Evolutionary conservation across 2,329 filamentous ascomycete species (phyloP), one percentile per base, ranked within the genome.

Genomic region (Arthrinium phaeospermum): DNA sequence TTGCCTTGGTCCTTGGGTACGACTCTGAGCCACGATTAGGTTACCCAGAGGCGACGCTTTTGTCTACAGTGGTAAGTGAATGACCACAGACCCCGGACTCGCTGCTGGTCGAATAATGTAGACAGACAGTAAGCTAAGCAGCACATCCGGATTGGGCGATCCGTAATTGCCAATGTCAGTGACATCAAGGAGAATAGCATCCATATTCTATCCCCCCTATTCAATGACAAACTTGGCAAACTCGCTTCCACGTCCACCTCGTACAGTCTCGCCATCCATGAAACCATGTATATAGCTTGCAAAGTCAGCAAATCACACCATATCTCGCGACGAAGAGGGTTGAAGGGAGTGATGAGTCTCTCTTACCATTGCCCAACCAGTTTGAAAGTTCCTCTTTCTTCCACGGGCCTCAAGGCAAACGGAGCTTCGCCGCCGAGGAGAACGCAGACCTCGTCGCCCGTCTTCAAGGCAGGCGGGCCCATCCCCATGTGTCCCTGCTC

Each of bases 341-440:
- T 24, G 22, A 51, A 7, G 22, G 47, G 47, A 37, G 6, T 5
- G 44, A 51, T 51, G n/a, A n/a, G n/a, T n/a, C n/a, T n/a, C 47
- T 51, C 47, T 51, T 51, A 51, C 47, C 47, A 51, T 24, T 51
- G 47, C n/a, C 47, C 47, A 51, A 51, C 47, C n/a, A 51, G n/a
- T 24, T 13, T 51, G 47, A 51, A 51, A 51, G 47, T 27, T 8
- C n/a, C n/a, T 51, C n/a, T 27, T 51, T 51, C 47, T 51, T n/a
- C 47, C 8, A 51, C 47, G n/a, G n/a, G 47, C 47, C 47, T 51
- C 47, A 51, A 24, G 47, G 27, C 47, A 51, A 24, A 51, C n/a
- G 47, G 47, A 27, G n/a, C 47, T 13, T 51, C n/a, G 47, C 47
- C 47, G 13, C 47, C 47, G n/a, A 51, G 47, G n/a, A 51, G 47